Evolutionary conservation across 2,329 filamentous ascomycete species (phyloP).

Genomic region (Macrophomina tecta): DNA sequence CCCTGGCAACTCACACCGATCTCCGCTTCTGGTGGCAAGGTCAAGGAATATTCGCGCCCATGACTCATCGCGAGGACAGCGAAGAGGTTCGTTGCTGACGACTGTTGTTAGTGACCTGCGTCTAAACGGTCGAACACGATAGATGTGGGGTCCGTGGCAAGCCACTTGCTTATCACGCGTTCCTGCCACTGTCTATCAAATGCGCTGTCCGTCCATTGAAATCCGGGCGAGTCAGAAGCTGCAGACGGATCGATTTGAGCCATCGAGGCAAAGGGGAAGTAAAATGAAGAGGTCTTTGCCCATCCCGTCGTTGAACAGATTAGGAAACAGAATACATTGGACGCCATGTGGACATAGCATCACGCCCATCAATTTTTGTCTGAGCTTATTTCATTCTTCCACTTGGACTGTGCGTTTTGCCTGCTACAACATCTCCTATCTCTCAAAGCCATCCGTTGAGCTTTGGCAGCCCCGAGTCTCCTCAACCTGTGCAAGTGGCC

Average conservation of each 20-base stretch:
- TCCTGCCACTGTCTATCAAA: constrained; percentile 10
- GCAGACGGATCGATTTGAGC: neutral
- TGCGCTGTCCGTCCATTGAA: neutral
- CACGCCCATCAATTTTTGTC: neutral
- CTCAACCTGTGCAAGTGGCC: neutral
- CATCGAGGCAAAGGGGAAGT: constrained; percentile 3
- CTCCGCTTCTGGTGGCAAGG: neutral
- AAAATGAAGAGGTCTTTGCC: constrained; percentile 14
- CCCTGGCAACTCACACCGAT: neutral
- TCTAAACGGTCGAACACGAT: constrained; percentile 7
- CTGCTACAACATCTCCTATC: neutral
- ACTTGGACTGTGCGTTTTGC: neutral
- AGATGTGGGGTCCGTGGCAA: constrained; percentile 12
- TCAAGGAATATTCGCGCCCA: neutral
- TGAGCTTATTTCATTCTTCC: constrained; percentile 14
- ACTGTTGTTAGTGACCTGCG: neutral
- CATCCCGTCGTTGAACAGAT: neutral
- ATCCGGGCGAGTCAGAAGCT: neutral
- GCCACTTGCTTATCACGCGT: constrained; percentile 23
- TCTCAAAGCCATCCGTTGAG: neutral
- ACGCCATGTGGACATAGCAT: constrained; percentile 12
- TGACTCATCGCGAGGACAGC: constrained; percentile 11
- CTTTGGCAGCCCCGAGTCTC: neutral
- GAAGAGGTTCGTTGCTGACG: constrained; percentile 10
- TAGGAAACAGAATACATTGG: neutral